Conservation (phyloP, 805 yeast genomes). For the Torulaspora franciscae region DNA sequence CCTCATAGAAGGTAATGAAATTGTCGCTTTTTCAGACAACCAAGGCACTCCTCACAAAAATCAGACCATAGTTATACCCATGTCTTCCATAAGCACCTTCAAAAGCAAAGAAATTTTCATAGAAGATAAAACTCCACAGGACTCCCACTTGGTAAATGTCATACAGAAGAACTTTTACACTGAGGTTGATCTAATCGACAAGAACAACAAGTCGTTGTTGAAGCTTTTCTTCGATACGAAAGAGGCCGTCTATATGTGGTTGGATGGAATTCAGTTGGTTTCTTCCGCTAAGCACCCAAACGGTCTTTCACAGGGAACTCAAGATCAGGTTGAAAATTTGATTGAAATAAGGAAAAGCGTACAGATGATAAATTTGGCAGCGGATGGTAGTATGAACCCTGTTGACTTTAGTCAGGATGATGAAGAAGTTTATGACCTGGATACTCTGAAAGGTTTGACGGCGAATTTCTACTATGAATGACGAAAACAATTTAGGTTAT, state of each 20-base stretch:
- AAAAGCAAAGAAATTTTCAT: constrained; percentile 46
- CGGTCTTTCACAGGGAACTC: constrained; percentile 41
- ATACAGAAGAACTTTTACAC: constrained; percentile 54
- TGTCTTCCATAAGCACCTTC: constrained; percentile 48
- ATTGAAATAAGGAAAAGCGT: constrained; percentile 45
- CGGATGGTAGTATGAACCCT: constrained; percentile 7
- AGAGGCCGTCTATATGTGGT: constrained; percentile 66
- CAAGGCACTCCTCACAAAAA: constrained; percentile 6
- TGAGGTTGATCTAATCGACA: constrained; percentile 48
- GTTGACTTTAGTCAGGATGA: constrained; percentile 11
- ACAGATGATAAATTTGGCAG: constrained; percentile 44
- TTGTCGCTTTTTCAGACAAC: constrained; percentile 12
- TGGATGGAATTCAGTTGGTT: constrained; percentile 65
- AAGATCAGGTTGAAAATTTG: constrained; percentile 42
- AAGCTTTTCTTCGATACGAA: constrained; percentile 66
- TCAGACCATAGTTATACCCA: constrained; percentile 42
- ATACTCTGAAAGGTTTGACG: constrained; percentile 23
- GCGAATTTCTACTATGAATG: constrained; percentile 30
- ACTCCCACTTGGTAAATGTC: constrained; percentile 48
- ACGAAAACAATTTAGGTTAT: background rate
- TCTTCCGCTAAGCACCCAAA: constrained; percentile 31
- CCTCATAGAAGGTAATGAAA: constrained; percentile 52
- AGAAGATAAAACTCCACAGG: constrained; percentile 42
- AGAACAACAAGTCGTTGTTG: constrained; percentile 42
- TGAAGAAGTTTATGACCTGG: constrained; percentile 26